Evolutionary conservation across 345 rosid species (phyloP), one percentile per base, ranked within the genome.

Genomic region (Eucalyptus decipiens): DNA sequence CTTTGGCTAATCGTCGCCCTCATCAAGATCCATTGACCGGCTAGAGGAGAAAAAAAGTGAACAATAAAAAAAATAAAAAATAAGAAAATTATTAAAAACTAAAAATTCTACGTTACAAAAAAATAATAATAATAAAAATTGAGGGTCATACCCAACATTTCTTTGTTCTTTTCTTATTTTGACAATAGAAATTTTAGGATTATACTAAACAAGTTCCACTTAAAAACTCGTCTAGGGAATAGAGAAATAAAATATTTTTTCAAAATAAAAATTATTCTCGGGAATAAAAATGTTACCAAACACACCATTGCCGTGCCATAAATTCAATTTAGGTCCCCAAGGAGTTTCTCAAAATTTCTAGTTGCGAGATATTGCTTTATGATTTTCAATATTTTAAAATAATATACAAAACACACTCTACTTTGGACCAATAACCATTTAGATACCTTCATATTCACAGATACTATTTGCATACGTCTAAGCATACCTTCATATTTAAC

Each of bases 241-340:
- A 50, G 3, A 50, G 1, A 2, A 14, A 15, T 2, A 15, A 49
- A 5, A 2, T 4, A 49, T 14, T 2, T 5, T 49, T 15, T 15
- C 50, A 0, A 6, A 50, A 50, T 0, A 50, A 50, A 50, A 50
- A 15, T 50, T 50, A 50, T 50, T 50, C 0, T 50, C 0, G 0
- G 1, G 0, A 50, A 50, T 0, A 50, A 2, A 50, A 50, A 16
- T 50, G 0, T 50, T 50, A 16, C 19, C 19, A 16, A 16, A 16
- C 8, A 2, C 3, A 1, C 1, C 0, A 0, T 50, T 50, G 1
- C 0, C 0, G 0, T 50, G 32, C 0, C 32, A 26, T 0, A 30
- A 26, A 26, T 60, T 28, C 0, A 1, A 60, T 12, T 28, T 3
- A 14, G 32, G 8, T 28, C 17, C 16, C 17, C 16, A 6, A 26